Conservation (phyloP, 164 flowering plant species). For the Akebia trifoliata region DNA sequence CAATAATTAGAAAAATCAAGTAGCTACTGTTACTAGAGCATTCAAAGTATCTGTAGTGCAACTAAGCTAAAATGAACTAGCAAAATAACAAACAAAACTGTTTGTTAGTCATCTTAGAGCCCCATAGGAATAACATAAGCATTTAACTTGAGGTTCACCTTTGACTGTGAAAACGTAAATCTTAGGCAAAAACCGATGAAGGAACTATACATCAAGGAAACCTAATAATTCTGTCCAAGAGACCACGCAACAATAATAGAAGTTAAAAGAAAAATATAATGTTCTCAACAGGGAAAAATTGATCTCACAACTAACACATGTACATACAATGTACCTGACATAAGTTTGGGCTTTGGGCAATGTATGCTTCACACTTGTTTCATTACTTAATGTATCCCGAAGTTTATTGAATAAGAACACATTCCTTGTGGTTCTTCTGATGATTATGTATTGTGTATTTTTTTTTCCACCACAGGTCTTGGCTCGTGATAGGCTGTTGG, state of each 20-base stretch:
- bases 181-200: background rate
- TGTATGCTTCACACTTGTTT: background rate
- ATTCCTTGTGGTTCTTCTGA: constrained; percentile 7
- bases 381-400: background rate
- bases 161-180: background rate
- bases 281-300: background rate
- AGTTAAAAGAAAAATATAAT: background rate
- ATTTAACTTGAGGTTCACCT: no score
- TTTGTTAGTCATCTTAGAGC: background rate
- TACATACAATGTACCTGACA: no score
- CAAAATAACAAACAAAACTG: no score
- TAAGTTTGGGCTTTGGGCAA: background rate
- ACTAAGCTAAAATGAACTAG: no score
- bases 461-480: constrained; percentile 43
- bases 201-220: background rate
- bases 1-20: no score
- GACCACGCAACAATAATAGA: background rate
- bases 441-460: constrained; percentile 3
- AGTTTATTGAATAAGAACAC: background rate
- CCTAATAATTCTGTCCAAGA: background rate
- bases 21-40: no score
- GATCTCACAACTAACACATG: background rate
- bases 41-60: no score
- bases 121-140: background rate
- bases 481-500: constrained; percentile 92